Evolutionary conservation across 352 stramenopile species (phyloP), one percentile per base, ranked within the genome.

Genomic region (Globisporangium alternatum): DNA sequence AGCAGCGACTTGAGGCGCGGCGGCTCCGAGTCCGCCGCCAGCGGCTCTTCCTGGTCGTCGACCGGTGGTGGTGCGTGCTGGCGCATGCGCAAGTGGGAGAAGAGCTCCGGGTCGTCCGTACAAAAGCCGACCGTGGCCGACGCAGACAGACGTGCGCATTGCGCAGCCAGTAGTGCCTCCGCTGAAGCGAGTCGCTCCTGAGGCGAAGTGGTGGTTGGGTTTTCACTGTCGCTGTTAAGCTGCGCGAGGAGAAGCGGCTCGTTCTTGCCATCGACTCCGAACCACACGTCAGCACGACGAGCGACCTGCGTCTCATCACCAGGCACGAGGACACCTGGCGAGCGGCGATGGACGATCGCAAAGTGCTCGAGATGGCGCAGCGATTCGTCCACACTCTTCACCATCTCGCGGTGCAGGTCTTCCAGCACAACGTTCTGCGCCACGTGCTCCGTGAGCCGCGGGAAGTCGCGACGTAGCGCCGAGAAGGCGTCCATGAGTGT

Each of bases 401-500:
- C 25, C 30, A 64, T 67, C 22, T 53, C 48, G 25, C 56, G 49
- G 3, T 59, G 45, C 41, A 83, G 41, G n/a, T 69, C 60, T 8
- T 65, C 51, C 0, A 79, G 59, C 35, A 85, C 68, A 13, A 28
- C 54, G 7, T 56, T 70, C 30, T 62, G 55, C 1, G 67, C 66
- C 6, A 53, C 17, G 2, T 75, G 60, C 8, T 37, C 53, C 10
- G 62, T 69, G 5, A 79, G 37, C 0, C 59, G 56, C 17, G 69
- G 74, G 54, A 76, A 62, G 12, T 61, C 66, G 3, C 65, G 72
- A 31, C 65, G 62, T 48, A 76, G 65, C 44, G 72, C 28, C 41
- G 45, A 48, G 13, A 86, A 64, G 48, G 75, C 77, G 49, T 75
- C 67, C 25, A 56, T 49, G 44, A 86, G 58, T 44, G 72, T 58